These are phyloP conservation scores for Termitomyces sp. DNA, from an alignment of 768 basidiomycete genomes.

Conservation along the genomic window DNA sequence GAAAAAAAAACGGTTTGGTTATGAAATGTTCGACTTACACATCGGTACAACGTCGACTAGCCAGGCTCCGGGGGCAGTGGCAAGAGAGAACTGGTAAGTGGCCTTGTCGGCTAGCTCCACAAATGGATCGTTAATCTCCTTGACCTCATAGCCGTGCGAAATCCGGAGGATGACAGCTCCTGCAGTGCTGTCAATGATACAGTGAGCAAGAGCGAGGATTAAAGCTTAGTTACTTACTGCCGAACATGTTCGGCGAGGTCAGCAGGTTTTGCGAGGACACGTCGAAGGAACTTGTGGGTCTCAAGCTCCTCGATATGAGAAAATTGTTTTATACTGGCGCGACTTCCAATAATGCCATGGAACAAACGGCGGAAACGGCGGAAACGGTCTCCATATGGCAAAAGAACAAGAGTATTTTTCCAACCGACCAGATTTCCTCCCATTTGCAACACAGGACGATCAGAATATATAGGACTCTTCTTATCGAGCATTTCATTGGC, in stretches of 20 bases:
- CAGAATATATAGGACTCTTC: constrained; percentile 62
- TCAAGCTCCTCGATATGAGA: constrained; percentile 40
- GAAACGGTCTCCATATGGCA: constrained; percentile 56
- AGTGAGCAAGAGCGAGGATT: neutral
- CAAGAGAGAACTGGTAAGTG: constrained; percentile 48
- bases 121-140: constrained; percentile 45
- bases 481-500: constrained; percentile 61
- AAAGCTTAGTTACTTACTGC: constrained; percentile 29
- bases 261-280: constrained; percentile 41
- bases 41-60: constrained; percentile 48
- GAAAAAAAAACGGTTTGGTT: neutral
- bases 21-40: constrained; percentile 24
- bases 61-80: constrained; percentile 47
- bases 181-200: constrained; percentile 30
- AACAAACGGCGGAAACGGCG: constrained; percentile 49
- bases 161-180: constrained; percentile 51
- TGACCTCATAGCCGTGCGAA: constrained; percentile 49
- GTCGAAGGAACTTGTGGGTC: constrained; percentile 42
- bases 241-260: constrained; percentile 42
- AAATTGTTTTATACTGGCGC: constrained; percentile 36
- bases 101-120: constrained; percentile 49
- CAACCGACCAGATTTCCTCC: constrained; percentile 53
- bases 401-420: constrained; percentile 50
- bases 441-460: constrained; percentile 54
- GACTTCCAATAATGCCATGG: constrained; percentile 45